phyloP scores from a whole-genome alignment of 768 basidiomycete species.

The Auricularia cornea region DNA sequence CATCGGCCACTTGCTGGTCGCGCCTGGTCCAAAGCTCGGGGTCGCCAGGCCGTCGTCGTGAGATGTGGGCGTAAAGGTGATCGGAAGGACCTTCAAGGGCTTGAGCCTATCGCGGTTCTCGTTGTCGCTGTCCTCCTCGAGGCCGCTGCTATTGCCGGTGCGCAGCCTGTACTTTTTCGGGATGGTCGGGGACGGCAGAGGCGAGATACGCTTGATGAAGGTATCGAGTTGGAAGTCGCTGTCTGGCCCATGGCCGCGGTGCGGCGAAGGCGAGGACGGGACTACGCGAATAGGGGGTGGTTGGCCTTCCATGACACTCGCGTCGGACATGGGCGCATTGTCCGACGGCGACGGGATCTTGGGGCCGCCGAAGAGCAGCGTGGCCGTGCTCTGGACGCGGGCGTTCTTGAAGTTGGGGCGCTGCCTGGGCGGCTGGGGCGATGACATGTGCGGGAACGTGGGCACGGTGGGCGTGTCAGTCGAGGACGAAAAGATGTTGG shows the following conservation, averaged over 20 bases:
- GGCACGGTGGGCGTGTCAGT: slow-evolving; percentile 27
- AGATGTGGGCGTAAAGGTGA: slow-evolving; percentile 46
- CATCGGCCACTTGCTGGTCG: slow-evolving; percentile 57
- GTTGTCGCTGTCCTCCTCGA: slow-evolving; percentile 7
- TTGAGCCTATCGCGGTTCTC: slow-evolving; percentile 16
- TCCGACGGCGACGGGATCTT: slow-evolving; percentile 18
- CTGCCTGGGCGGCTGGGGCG: slow-evolving; percentile 12
- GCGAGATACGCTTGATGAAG: slow-evolving; percentile 33
- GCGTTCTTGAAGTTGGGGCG: slow-evolving; percentile 35
- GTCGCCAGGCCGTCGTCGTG: slow-evolving; percentile 49
- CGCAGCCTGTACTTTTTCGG: slow-evolving; percentile 64
- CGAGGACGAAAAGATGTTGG: slow-evolving; percentile 3
- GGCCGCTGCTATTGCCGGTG: slow-evolving; percentile 50
- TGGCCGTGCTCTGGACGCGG: slow-evolving; percentile 37
- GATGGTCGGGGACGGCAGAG: slow-evolving; percentile 22
- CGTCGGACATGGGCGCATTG: background rate
- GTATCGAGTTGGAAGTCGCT: slow-evolving; percentile 30
- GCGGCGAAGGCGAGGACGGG: slow-evolving; percentile 3
- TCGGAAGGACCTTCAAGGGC: slow-evolving; percentile 14
- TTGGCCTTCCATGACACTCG: slow-evolving; percentile 29
- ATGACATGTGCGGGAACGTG: slow-evolving; percentile 9
- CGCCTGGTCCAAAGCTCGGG: slow-evolving; percentile 48
- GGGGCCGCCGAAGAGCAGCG: background rate
- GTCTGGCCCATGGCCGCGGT: slow-evolving; percentile 9
- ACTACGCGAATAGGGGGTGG: slow-evolving; percentile 63